Conservation (phyloP, 1,284 basidiomycete genomes). For the Cystobasidiaceae sp. region DNA sequence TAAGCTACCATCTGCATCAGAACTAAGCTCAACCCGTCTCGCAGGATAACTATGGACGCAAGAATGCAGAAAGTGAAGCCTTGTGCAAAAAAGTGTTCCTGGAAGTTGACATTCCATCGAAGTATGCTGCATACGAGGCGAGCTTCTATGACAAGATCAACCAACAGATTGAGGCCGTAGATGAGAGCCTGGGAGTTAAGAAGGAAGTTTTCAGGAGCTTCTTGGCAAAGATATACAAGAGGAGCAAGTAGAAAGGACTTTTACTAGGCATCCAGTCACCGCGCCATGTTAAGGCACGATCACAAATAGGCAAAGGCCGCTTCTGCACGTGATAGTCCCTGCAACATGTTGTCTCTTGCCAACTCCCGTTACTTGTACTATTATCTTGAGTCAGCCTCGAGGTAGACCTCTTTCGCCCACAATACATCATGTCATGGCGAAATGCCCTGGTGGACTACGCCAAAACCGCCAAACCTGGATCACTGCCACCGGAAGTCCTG, state of each 20-base stretch:
- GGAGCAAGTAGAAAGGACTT: constrained; percentile 58
- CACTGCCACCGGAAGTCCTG: constrained; percentile 17
- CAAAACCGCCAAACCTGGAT: constrained; percentile 6
- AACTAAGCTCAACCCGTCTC: not conserved
- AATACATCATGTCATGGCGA: constrained; percentile 27
- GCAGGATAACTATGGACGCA: constrained; percentile 82
- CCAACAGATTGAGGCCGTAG: constrained; percentile 62
- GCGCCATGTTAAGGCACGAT: not conserved
- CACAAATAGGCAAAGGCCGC: not conserved
- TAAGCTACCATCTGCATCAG: not conserved
- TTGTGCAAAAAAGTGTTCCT: constrained; percentile 72
- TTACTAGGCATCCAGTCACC: not conserved
- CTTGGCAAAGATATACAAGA: constrained; percentile 83
- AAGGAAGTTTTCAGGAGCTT: constrained; percentile 77
- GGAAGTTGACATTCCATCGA: constrained; percentile 62
- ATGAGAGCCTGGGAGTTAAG: constrained; percentile 63
- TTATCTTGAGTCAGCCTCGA: no score
- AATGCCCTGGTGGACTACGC: constrained; percentile 30
- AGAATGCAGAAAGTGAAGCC: constrained; percentile 61
- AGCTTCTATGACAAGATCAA: constrained; percentile 64
- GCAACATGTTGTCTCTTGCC: no score
- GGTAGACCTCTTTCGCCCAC: not conserved
- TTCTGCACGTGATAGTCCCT: no score
- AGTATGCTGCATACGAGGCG: constrained; percentile 75
- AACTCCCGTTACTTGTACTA: no score